Conservation (phyloP, 306 rosid genomes). For the Castanea crenata region DNA sequence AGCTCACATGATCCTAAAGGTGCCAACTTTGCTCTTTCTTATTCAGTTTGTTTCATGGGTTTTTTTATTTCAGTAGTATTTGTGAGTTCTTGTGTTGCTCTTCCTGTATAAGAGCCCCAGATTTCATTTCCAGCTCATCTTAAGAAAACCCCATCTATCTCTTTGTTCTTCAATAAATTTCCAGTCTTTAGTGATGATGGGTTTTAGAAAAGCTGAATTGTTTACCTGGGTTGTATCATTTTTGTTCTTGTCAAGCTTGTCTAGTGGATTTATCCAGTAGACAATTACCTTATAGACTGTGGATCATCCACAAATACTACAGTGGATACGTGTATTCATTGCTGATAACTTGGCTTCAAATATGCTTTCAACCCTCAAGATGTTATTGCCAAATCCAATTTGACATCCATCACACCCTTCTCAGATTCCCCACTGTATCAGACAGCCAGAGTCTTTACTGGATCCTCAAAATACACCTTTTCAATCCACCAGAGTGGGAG, state of each 20-base stretch:
- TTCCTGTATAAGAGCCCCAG: constrained; percentile 17
- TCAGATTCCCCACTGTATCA: constrained; percentile 49
- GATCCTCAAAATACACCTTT: constrained; percentile 63
- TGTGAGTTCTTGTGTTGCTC: constrained; percentile 7
- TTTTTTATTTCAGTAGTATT: not conserved
- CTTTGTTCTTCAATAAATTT: constrained; percentile 6
- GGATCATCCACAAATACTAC: constrained; percentile 50
- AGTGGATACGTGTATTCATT: constrained; percentile 54
- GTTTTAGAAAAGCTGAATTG: constrained; percentile 34
- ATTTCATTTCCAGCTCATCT: not conserved
- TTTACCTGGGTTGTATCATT: constrained; percentile 41
- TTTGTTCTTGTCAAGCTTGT: constrained; percentile 44
- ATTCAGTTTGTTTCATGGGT: not conserved
- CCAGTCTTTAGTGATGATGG: constrained; percentile 33
- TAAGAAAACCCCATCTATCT: not conserved
- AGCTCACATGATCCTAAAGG: constrained; percentile 23
- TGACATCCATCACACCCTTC: constrained; percentile 29
- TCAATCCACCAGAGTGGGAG: constrained; percentile 55
- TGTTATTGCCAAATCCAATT: constrained; percentile 51
- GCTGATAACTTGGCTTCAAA: constrained; percentile 56
- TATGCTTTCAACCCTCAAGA: constrained; percentile 54
- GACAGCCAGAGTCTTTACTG: constrained; percentile 74
- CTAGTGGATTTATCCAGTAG: constrained; percentile 51
- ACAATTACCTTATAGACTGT: constrained; percentile 82
- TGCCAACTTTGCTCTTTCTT: constrained; percentile 17